phyloP scores from a whole-genome alignment of 1,139 yeast genomes.

The Pichia sp. region DNA sequence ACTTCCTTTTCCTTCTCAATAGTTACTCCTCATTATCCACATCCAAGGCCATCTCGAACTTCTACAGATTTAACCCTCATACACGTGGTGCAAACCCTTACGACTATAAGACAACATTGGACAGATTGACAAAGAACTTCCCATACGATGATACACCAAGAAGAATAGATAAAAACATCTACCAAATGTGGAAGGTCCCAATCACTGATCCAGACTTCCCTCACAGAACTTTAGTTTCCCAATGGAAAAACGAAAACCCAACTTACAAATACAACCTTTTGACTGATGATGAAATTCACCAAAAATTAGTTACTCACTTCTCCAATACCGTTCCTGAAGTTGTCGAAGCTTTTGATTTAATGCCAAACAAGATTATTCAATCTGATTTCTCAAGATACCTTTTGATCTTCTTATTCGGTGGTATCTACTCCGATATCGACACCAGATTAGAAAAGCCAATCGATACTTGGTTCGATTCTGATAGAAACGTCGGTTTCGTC shows the following conservation, averaged over 20 bases:
- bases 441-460: conserved; percentile 37
- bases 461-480: conserved; percentile 34
- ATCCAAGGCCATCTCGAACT: conserved; percentile 28
- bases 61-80: conserved; percentile 31
- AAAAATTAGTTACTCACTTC: conserved; percentile 27
- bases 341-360: conserved; percentile 45
- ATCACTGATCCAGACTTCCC: conserved; percentile 58
- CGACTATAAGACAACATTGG: conserved; percentile 30
- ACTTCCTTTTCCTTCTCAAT: conserved; percentile 24
- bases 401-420: conserved; percentile 51
- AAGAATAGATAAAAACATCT: conserved; percentile 88
- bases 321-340: conserved; percentile 46
- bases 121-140: conserved; percentile 29
- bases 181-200: conserved; percentile 96
- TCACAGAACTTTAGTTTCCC: conserved; percentile 37
- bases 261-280: conserved; percentile 61
- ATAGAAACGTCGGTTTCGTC: conserved; percentile 38
- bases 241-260: conserved; percentile 62
- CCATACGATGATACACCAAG: conserved; percentile 33
- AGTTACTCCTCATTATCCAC: conserved; percentile 24
- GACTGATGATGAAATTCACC: conserved; percentile 48
- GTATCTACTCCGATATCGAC: conserved; percentile 56
- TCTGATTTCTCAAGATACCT: conserved; percentile 56
- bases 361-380: conserved; percentile 54
- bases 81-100: conserved; percentile 34